phyloP scores from a whole-genome alignment of 441 rosid genomes.

The Geranium incanum region DNA sequence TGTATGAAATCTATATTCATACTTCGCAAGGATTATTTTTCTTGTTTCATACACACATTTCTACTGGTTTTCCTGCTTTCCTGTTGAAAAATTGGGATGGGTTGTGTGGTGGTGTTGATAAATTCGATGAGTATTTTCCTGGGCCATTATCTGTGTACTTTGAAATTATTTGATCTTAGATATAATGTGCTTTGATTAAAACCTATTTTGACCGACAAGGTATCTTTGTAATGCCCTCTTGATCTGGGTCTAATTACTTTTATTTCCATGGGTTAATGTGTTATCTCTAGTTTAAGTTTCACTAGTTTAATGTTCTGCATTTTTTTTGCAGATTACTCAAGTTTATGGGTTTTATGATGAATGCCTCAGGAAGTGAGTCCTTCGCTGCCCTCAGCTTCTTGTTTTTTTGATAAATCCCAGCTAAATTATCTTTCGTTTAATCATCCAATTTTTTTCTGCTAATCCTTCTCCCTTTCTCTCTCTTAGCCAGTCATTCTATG shows the following conservation, averaged over 20 bases:
- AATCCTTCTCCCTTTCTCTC: background rate
- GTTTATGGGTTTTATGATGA: conserved; percentile 52
- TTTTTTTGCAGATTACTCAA: conserved; percentile 53
- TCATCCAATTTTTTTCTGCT: background rate
- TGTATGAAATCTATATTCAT: background rate
- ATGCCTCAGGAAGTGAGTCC: conserved; percentile 47
- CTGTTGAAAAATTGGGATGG: background rate
- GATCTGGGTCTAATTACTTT: background rate
- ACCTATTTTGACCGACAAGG: conserved; percentile 6
- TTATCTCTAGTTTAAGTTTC: background rate
- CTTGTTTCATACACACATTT: background rate
- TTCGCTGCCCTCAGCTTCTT: conserved; percentile 5
- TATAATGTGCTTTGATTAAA: background rate
- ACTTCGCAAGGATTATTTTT: background rate
- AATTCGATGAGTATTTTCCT: background rate
- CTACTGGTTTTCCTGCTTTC: background rate
- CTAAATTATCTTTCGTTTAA: background rate
- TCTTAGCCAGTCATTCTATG: background rate
- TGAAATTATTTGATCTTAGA: background rate
- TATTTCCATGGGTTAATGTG: background rate
- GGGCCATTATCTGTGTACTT: background rate
- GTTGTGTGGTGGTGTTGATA: background rate
- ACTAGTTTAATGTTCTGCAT: background rate
- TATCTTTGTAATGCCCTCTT: background rate
- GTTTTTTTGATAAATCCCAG: background rate